Percentiles rank a stretch among this genome's conserved stretches.
These are phyloP conservation scores for Verticillium nonalfalfae DNA, from an alignment of 2,329 filamentous ascomycete genomes.

Conservation along the genomic window DNA sequence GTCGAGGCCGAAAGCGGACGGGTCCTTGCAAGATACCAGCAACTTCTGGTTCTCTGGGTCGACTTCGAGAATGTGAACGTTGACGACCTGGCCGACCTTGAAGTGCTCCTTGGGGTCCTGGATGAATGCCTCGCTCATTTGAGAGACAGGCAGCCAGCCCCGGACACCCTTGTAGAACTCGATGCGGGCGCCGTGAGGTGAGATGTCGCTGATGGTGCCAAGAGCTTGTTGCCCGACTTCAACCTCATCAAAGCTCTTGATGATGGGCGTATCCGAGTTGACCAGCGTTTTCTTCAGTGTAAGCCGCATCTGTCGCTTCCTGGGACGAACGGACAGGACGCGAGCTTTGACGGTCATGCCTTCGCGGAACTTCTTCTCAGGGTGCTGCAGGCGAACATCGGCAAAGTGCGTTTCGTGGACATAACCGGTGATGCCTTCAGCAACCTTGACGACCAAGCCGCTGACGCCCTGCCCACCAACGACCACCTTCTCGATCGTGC, in stretches of 20 bases:
- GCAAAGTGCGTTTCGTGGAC: constrained; percentile 85
- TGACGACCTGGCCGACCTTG: constrained; percentile 82
- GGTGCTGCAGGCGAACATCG: constrained; percentile 81
- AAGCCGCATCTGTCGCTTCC: constrained; percentile 73
- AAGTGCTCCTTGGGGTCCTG: constrained; percentile 86
- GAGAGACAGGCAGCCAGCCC: constrained; percentile 84
- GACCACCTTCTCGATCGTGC: constrained; percentile 78
- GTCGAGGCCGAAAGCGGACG: constrained; percentile 65
- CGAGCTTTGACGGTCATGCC: constrained; percentile 78
- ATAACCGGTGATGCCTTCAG: constrained; percentile 82
- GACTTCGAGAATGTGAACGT: constrained; percentile 78
- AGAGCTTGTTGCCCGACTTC: constrained; percentile 70
- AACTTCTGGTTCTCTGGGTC: constrained; percentile 66
- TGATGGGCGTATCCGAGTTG: constrained; percentile 77
- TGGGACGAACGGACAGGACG: constrained; percentile 72
- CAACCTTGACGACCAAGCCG: constrained; percentile 75
- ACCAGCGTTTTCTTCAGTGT: constrained; percentile 93
- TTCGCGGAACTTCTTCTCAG: constrained; percentile 92
- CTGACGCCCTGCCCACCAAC: constrained; percentile 71
- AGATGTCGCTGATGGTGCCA: constrained; percentile 80
- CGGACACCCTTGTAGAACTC: constrained; percentile 83
- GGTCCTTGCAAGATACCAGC: constrained; percentile 89
- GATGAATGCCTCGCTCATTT: constrained; percentile 98
- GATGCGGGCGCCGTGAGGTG: constrained; percentile 74
- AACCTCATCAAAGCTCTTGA: constrained; percentile 72